A percentile compares a stretch with the other conserved stretches of the same genome.
phyloP scores from a whole-genome alignment of 177 flowering plant species.

The Vitis hybrid region DNA sequence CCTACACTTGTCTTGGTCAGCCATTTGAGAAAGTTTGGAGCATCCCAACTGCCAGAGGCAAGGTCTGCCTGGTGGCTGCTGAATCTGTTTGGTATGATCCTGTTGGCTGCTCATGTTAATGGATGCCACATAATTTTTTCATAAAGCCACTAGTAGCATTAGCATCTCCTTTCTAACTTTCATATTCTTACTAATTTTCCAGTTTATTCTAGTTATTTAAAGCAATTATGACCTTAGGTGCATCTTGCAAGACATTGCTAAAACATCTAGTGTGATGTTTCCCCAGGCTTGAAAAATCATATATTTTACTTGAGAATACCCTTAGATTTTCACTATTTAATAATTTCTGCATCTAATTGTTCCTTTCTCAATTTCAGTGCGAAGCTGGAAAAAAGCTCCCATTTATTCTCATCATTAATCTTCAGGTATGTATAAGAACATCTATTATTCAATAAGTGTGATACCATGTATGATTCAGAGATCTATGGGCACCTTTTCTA shows the following conservation, averaged over 20 bases:
- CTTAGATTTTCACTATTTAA: background rate
- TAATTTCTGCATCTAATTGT: conserved; percentile 7
- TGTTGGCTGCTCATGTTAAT: background rate
- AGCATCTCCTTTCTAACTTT: background rate
- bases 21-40: too few relatives aligned
- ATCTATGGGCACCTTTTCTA: background rate
- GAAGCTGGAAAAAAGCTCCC: conserved; percentile 85
- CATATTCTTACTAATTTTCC: background rate
- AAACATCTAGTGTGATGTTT: background rate
- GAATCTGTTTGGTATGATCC: background rate
- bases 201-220: background rate
- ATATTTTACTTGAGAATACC: background rate
- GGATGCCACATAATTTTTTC: background rate
- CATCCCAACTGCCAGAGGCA: too few relatives aligned
- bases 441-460: background rate
- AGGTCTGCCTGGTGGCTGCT: background rate
- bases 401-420: conserved; percentile 73
- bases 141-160: background rate
- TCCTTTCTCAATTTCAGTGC: conserved; percentile 46
- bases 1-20: too few relatives aligned
- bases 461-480: background rate
- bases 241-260: background rate
- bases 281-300: background rate
- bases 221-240: background rate
- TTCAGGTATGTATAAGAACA: conserved; percentile 48